Conservation (phyloP, 192 early-diverging fungal genomes). For the Piromyces finnis region DNA sequence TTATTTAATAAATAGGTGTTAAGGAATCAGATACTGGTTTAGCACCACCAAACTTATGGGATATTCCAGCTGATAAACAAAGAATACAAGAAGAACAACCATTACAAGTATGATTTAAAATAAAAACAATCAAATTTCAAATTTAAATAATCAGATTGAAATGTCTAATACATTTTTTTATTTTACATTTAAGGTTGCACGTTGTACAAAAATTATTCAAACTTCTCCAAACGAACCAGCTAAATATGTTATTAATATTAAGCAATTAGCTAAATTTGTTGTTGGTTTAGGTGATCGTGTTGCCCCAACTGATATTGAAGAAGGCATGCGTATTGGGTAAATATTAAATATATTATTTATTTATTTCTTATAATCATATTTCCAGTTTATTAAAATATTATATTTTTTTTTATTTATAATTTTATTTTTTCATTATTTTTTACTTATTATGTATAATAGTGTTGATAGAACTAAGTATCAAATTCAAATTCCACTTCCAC, state of each 20-base stretch:
- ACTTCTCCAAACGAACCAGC: slow-evolving; percentile 73
- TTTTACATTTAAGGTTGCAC: slow-evolving; percentile 88
- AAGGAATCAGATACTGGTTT: slow-evolving; percentile 97
- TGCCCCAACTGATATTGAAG: slow-evolving; percentile 97
- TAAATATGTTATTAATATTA: slow-evolving; percentile 97
- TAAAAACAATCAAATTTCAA: no score
- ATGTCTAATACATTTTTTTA: no score
- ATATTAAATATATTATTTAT: no score
- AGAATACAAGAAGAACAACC: slow-evolving; percentile 91
- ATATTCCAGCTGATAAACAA: slow-evolving; percentile 97
- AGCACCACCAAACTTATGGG: slow-evolving; percentile 95
- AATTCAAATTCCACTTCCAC: slow-evolving; percentile 96
- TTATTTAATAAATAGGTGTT: slow-evolving; percentile 54
- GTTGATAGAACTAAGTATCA: slow-evolving; percentile 98
- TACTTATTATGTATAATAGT: slow-evolving; percentile 12
- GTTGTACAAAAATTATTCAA: slow-evolving; percentile 98
- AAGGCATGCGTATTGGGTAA: slow-evolving; percentile 95
- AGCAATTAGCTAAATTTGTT: slow-evolving; percentile 98
- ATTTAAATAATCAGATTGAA: no score
- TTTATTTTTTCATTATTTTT: no score
- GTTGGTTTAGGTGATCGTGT: slow-evolving; percentile 91
- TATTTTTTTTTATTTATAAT: no score
- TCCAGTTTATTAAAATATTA: no score
- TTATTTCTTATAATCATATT: no score
- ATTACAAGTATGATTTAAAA: no score